Evolutionary conservation across 441 rosid species (phyloP).

Genomic region (Sinapis alba): DNA sequence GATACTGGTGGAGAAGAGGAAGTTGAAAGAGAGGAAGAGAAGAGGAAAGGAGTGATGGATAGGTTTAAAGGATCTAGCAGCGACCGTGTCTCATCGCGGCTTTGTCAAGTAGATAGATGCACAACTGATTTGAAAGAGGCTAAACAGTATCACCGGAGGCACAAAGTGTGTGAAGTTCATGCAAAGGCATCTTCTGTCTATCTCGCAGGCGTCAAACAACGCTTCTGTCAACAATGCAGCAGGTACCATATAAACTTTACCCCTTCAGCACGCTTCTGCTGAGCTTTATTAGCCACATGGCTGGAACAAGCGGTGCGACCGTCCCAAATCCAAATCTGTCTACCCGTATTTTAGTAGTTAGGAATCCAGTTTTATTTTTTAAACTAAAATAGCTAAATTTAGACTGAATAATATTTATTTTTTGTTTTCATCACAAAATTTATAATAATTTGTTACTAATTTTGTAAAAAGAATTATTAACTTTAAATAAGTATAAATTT

Average conservation of each 20-base stretch:
- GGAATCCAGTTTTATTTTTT: too few species aligned
- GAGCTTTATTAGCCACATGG: not conserved
- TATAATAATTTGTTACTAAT: too few species aligned
- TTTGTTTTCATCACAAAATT: too few species aligned
- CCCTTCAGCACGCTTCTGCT: not conserved
- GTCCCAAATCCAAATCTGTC: too few species aligned
- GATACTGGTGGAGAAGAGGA: conserved; percentile 41
- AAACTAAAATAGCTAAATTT: too few species aligned
- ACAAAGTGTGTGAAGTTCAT: conserved; percentile 52
- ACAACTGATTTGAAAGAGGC: conserved; percentile 41
- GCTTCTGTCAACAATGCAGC: conserved; percentile 57
- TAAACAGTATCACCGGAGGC: conserved; percentile 44
- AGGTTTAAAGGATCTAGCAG: conserved; percentile 40
- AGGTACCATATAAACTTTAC: conserved; percentile 24
- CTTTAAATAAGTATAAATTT: too few species aligned
- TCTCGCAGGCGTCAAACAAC: conserved; percentile 42
- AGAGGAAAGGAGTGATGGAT: conserved; percentile 39
- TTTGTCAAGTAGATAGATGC: conserved; percentile 51
- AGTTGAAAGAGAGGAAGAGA: conserved; percentile 27
- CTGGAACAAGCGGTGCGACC: too few species aligned
- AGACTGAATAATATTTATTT: too few species aligned
- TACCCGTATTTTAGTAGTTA: too few species aligned
- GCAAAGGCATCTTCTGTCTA: conserved; percentile 47
- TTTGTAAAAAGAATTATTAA: too few species aligned
- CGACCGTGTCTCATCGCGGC: conserved; percentile 29